Evolutionary conservation across 2,329 filamentous ascomycete genomes (phyloP), one percentile per base, ranked within the genome.

Genomic region (Chalaropsis thielavioides): DNA sequence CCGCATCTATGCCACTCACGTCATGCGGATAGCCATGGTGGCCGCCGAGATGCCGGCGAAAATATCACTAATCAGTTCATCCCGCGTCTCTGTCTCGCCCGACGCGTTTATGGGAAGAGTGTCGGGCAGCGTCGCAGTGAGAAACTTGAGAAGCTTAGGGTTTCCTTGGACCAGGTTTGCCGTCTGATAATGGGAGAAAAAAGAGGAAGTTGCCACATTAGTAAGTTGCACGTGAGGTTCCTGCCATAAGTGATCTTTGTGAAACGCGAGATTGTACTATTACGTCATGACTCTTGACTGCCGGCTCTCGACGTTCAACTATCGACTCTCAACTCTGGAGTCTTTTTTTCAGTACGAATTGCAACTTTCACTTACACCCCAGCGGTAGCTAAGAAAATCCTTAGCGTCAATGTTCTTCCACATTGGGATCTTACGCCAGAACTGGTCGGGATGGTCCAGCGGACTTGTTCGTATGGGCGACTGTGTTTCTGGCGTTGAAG

Each of bases 21-120:
- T 84, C 65, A 86, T 73, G 10, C 83, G 76, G 46, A 85, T 76
- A 0, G 82, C 76, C 84, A 87, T 86, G 1, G 83, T 79, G 0
- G 83, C 80, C 4, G 74, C 70, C 22, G 74, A 75, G 63, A 85
- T 77, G 11, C 82, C 84, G 17, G 74, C 73, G 31, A 77, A 70
- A 2, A 84, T 77, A 71, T 86, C 82, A 1, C 73, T 69, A 60
- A 84, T 77, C 65, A 86, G 81, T 22, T 80, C 76, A 1, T 81
- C 75, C 11, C 77, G 79, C 1, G 65, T 61, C 38, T 67, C 65
- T 0, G 41, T 40, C 1, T 46, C 38, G 5, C 62, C 65, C 15
- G 38, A 11, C 1, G n/a, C 11, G 17, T 54, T 35, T 27, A 76
- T 79, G 2, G 80, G 80, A n/a, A 85, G 72, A 1, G 69, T 70